Conservation (phyloP, 371 early-diverging fungal species). For the Scutellospora calospora region DNA sequence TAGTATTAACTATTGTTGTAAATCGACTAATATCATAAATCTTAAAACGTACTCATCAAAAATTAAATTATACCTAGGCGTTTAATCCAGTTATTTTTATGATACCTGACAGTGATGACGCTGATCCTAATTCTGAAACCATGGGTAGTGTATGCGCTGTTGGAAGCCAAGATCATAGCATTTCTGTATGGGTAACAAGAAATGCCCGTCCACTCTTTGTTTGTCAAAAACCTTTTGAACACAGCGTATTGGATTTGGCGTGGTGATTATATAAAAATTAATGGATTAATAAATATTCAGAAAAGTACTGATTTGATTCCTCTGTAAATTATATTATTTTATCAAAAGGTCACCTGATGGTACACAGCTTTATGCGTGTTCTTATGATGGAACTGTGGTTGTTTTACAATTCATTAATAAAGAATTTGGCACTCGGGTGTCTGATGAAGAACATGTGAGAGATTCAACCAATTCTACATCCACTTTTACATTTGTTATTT, state of each 20-base stretch:
- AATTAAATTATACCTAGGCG: conserved; percentile 46
- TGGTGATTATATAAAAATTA: conserved; percentile 65
- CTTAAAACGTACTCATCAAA: background rate
- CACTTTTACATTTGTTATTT: background rate
- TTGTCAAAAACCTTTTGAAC: conserved; percentile 78
- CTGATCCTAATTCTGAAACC: conserved; percentile 48
- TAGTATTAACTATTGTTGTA: conserved; percentile 47
- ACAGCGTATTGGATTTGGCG: conserved; percentile 86
- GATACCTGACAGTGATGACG: conserved; percentile 38
- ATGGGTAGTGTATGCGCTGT: conserved; percentile 80
- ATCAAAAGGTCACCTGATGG: conserved; percentile 78
- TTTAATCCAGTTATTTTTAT: conserved; percentile 88
- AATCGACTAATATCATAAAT: background rate
- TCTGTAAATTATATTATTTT: conserved; percentile 1
- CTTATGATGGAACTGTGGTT: conserved; percentile 93
- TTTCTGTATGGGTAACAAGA: conserved; percentile 91
- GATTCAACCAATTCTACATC: background rate
- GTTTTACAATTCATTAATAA: conserved; percentile 69
- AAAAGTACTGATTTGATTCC: background rate
- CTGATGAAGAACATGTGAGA: conserved; percentile 67
- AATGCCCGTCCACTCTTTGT: conserved; percentile 79
- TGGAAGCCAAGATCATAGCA: conserved; percentile 91
- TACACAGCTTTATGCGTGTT: conserved; percentile 80
- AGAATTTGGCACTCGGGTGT: conserved; percentile 74
- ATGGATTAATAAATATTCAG: background rate